These are phyloP conservation scores for Magnolia changhungtana DNA, from an alignment of 164 flowering plant genomes.

Conservation along the genomic window DNA sequence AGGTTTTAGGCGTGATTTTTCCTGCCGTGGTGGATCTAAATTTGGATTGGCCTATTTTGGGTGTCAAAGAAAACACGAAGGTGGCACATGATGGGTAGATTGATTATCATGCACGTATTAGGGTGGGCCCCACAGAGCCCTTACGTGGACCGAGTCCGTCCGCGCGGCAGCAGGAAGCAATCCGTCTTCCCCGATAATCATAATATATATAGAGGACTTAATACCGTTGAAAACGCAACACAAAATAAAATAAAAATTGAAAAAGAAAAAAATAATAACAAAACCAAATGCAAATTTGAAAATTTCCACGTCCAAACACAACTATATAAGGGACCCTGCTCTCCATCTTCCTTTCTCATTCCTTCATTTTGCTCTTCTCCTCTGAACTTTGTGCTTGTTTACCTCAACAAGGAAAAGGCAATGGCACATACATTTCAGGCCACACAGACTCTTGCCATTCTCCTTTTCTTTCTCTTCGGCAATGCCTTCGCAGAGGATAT, in stretches of 20 bases:
- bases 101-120: too few relatives aligned
- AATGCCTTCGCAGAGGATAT: conserved; percentile 10
- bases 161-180: too few relatives aligned
- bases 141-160: too few relatives aligned
- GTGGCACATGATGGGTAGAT: too few relatives aligned
- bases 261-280: too few relatives aligned
- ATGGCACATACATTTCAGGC: neutral
- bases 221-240: neutral
- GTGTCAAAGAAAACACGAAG: too few relatives aligned
- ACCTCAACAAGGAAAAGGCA: neutral
- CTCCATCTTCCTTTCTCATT: neutral
- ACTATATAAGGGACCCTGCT: neutral
- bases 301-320: neutral
- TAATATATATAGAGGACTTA: too few relatives aligned
- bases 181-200: too few relatives aligned
- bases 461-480: conserved; percentile 3
- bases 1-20: too few relatives aligned
- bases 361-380: neutral
- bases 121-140: too few relatives aligned
- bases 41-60: too few relatives aligned
- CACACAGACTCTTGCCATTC: neutral
- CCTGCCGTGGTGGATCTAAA: too few relatives aligned
- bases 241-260: neutral
- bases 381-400: neutral
- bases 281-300: neutral